Evolutionary conservation across 371 early-diverging fungal genomes (phyloP).

Genomic region (Zychaea mexicana): DNA sequence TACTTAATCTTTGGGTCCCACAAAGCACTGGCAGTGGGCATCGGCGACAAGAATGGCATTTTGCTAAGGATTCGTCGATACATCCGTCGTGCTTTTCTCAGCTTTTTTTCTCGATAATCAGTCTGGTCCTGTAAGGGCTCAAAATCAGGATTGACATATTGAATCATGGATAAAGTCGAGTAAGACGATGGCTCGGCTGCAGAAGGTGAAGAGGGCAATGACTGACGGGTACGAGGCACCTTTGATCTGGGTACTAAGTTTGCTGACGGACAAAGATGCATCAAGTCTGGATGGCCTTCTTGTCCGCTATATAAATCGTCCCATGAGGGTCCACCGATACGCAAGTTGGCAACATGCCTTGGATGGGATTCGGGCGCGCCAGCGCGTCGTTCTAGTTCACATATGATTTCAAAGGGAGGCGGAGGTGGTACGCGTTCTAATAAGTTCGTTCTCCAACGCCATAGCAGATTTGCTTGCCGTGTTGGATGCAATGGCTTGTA

Average conservation of each 20-base stretch:
- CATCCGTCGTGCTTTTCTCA: slow-evolving; percentile 24
- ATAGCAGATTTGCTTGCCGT: slow-evolving; percentile 44
- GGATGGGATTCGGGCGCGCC: slow-evolving; percentile 20
- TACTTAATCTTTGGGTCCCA: slow-evolving; percentile 20
- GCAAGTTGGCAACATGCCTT: not conserved
- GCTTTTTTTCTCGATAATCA: not conserved
- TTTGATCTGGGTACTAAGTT: slow-evolving; percentile 8
- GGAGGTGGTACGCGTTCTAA: slow-evolving; percentile 25
- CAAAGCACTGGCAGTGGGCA: slow-evolving; percentile 17
- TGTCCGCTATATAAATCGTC: slow-evolving; percentile 23
- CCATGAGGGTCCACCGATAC: slow-evolving; percentile 38
- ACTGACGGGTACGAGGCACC: not conserved
- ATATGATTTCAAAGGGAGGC: slow-evolving; percentile 39
- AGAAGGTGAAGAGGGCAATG: slow-evolving; percentile 15
- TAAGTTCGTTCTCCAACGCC: slow-evolving; percentile 40
- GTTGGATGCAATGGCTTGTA: slow-evolving; percentile 49
- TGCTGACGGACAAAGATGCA: slow-evolving; percentile 19
- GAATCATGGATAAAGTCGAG: slow-evolving; percentile 12
- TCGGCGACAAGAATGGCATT: slow-evolving; percentile 24
- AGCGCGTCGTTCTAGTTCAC: slow-evolving; percentile 42
- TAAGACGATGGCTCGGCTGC: slow-evolving; percentile 17
- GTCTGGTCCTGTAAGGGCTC: not conserved
- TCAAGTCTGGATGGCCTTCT: slow-evolving; percentile 13
- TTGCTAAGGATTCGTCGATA: slow-evolving; percentile 29
- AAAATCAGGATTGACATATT: slow-evolving; percentile 13